Evolutionary conservation across 148 eudicot species (phyloP).

Genomic region (Nepenthes gracilis): DNA sequence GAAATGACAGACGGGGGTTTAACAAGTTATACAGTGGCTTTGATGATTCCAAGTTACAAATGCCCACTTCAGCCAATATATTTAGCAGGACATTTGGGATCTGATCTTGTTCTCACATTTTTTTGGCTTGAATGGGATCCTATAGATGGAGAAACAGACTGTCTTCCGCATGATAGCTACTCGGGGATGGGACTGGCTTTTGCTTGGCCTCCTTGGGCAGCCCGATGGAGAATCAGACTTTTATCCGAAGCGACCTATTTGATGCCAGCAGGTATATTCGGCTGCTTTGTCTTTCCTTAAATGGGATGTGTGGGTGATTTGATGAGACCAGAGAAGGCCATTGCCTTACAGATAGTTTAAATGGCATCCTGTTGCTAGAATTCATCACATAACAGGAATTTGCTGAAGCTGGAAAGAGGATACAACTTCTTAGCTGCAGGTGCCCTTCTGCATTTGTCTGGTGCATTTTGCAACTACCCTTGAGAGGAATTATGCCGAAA

Average conservation of each 20-base stretch:
- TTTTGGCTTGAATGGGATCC: conserved; percentile 2
- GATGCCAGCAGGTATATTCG: conserved; percentile 11
- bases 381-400: conserved; percentile 3
- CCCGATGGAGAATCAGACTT: conserved; percentile 10
- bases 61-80: conserved; percentile 56
- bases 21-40: conserved; percentile 51
- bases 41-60: conserved; percentile 54
- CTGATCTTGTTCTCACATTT: conserved; percentile 21
- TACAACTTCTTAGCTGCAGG: conserved; percentile 17
- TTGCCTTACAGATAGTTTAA: background rate
- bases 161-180: conserved; percentile 10
- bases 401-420: conserved; percentile 13
- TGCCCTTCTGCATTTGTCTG: conserved; percentile 10
- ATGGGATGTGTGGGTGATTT: conserved; percentile 4
- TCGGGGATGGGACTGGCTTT: conserved; percentile 6
- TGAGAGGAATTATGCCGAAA: too few relatives aligned
- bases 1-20: conserved; percentile 53
- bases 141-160: conserved; percentile 13
- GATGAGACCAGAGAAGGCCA: background rate
- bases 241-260: conserved; percentile 5
- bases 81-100: conserved; percentile 71
- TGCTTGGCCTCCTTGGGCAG: conserved; percentile 9
- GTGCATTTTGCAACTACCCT: background rate
- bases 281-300: conserved; percentile 6
- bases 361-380: conserved; percentile 12